These are phyloP conservation scores for Phytophthora tubulina DNA, from an alignment of 352 stramenopile species.

Conservation along the genomic window DNA sequence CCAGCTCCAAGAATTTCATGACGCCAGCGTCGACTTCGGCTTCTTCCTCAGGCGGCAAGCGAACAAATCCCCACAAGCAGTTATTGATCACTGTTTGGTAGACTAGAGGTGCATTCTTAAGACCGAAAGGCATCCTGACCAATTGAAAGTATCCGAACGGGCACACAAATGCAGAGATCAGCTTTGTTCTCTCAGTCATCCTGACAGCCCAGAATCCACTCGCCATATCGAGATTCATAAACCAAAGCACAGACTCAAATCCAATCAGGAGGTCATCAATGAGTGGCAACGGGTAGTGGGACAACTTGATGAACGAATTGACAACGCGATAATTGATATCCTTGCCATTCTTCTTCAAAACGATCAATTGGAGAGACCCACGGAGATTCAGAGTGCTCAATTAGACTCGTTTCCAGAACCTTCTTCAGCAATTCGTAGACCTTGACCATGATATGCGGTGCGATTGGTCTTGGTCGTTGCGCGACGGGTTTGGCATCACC, in stretches of 20 bases:
- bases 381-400: neutral
- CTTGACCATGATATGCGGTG: slow-evolving; percentile 6
- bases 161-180: too few relatives aligned
- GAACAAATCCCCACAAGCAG: too few relatives aligned
- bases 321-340: neutral
- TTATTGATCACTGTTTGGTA: too few relatives aligned
- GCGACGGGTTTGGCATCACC: neutral
- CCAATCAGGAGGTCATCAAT: slow-evolving; percentile 3
- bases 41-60: too few relatives aligned
- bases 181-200: too few relatives aligned
- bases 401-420: neutral
- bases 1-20: too few relatives aligned
- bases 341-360: slow-evolving; percentile 17
- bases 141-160: too few relatives aligned
- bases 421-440: slow-evolving; percentile 16
- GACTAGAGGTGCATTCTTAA: too few relatives aligned
- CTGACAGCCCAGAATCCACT: neutral
- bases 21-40: too few relatives aligned
- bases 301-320: slow-evolving; percentile 3
- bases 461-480: neutral
- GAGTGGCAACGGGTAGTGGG: neutral
- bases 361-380: slow-evolving; percentile 12
- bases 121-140: too few relatives aligned
- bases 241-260: neutral
- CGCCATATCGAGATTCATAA: neutral